Evolutionary conservation across 192 early-diverging fungal species (phyloP), one percentile per base, ranked within the genome.

Genomic region (Umbelopsis sp.): DNA sequence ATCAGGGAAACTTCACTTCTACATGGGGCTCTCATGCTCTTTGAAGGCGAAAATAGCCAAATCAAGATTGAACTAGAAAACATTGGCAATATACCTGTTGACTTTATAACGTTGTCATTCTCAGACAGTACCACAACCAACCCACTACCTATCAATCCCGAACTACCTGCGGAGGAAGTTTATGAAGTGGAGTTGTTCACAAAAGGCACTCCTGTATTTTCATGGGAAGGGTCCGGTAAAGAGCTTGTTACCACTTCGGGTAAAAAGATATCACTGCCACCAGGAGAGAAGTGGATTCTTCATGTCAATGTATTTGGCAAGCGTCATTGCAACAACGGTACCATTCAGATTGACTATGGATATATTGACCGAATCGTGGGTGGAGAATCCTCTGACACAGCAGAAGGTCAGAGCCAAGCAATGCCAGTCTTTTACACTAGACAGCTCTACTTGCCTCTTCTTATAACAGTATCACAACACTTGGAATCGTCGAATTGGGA

Each of bases 121-220:
- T 79, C 81, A 8, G 86, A 88, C 31, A 84, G 84, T 21, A 86
- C 86, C 16, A 78, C 78, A 11, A 59, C 32, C 5, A 16, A 74
- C 20, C 21, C 41, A 53, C n/a, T 73, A 44, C 68, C 68, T 5
- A 77, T 75, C 66, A 81, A 74, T 74, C 73, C 78, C 11, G 86
- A 88, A 49, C 53, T 88, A 14, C 81, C 86, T 5, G 69, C 87
- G 9, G 92, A 94, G 76, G 88, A 88, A 50, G 84, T 86, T 17
- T 95, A 93, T 71, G 93, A 95, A 74, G 81, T 89, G 22, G 93
- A 95, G 21, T 29, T 87, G 70, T 94, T 73, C 74, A 87, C 82
- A 49, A 88, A 81, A 65, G 86, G 73, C 56, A 83, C 73, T 3
- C 74, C 78, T 36, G 86, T 88, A 22, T 88, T 88, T 77, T 84